Base-by-base conservation (phyloP, 305 asterid genomes). In the Coffea humblotiana region DNA sequence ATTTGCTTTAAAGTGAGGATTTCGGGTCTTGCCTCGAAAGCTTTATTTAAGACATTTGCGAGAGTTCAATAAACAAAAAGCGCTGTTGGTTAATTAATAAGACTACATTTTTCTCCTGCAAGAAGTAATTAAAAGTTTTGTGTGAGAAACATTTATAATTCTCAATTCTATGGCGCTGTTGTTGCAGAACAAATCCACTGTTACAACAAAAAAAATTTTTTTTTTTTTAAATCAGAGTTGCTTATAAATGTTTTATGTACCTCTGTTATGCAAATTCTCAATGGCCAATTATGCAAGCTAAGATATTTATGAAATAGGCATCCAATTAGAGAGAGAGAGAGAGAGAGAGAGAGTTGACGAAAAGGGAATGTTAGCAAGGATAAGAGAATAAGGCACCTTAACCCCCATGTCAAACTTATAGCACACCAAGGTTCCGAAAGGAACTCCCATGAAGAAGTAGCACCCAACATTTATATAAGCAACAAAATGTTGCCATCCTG, bases 371-470 rank as follows among this genome's bases (percentile, higher is more conserved):
- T 37, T 37, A 37, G 3, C 40, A 37, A 37, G 40, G 40, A 37
- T 37, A 37, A 37, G 3, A 37, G 40, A 37, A 1, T 37, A 49
- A 49, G 12, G 37, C 19, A 74, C 83, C 75, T 80, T 73, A 25
- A 80, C 70, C 32, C 83, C 83, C 83, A 80, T 80, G 21, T 74
- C 78, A 74, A 64, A 74, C 40, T 64, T 49, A 61, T 32, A 68
- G 9, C 78, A 66, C 83, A 80, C 74, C n/a, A 23, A 65, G 9
- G 58, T 79, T 77, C 0, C 40, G 40, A 66, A 3, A n/a, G 83
- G 83, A 37, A 74, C 52, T 0, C 83, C 83, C 67, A 74, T 52
- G 2, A 80, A 8, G 56, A 80, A 74, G 79, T 80, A 80, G 79
- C 79, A 80, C 29, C 79, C 79, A 1, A 72, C 74, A 61, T 79